These are phyloP conservation scores for Neonectria sp. DNA, from an alignment of 2,329 filamentous ascomycete genomes.

Conservation along the genomic window DNA sequence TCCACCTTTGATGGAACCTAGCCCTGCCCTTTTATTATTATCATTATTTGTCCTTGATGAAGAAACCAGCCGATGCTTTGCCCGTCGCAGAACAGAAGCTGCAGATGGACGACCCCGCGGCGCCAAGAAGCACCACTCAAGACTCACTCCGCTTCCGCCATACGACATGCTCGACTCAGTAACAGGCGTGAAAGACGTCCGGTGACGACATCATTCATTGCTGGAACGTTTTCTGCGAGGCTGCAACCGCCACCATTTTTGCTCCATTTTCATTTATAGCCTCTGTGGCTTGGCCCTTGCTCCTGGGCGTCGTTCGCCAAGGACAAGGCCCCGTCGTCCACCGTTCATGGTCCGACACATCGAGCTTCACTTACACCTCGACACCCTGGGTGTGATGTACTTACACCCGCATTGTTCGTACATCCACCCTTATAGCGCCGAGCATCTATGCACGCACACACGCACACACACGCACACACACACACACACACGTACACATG, in stretches of 20 bases:
- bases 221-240: not conserved
- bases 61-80: not conserved
- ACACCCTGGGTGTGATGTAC: not conserved
- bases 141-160: not conserved
- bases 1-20: not conserved
- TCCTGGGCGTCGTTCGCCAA: conserved; percentile 20
- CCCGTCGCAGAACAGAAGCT: not conserved
- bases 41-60: no score
- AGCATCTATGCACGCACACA: no score
- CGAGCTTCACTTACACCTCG: conserved; percentile 26
- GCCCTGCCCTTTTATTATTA: no score
- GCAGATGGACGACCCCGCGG: not conserved
- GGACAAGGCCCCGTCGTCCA: conserved; percentile 22
- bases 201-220: not conserved
- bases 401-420: no score
- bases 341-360: conserved; percentile 25
- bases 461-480: no score
- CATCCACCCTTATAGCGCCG: no score
- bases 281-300: conserved; percentile 2
- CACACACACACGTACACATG: no score
- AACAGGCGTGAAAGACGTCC: not conserved
- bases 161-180: conserved; percentile 1
- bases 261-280: not conserved
- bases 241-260: conserved; percentile 6
- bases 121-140: conserved; percentile 5